A percentile compares a stretch with the other conserved stretches of the same genome.
These are phyloP conservation scores for Neonectria faginata DNA, from an alignment of 2,329 filamentous ascomycete genomes.

Conservation along the genomic window DNA sequence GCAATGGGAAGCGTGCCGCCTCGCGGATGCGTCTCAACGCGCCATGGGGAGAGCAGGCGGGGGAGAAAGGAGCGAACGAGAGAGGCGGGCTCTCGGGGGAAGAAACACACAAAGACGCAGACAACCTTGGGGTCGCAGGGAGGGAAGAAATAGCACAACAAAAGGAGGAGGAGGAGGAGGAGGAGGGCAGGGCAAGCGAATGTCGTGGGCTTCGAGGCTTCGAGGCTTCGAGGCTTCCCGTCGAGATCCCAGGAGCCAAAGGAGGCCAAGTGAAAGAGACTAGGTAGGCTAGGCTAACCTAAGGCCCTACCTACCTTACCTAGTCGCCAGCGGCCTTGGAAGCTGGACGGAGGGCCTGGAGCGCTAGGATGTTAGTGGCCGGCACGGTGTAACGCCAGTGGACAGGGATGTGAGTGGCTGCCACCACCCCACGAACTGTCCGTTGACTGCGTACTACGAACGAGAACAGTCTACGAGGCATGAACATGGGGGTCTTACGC, in stretches of 20 bases:
- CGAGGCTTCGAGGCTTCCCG: slow-evolving; percentile 41
- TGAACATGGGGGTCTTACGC: slow-evolving; percentile 10
- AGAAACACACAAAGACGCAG: slow-evolving; percentile 9
- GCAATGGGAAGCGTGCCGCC: slow-evolving; percentile 41
- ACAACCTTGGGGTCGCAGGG: not conserved
- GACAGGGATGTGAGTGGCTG: slow-evolving; percentile 38
- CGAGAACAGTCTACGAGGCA: slow-evolving; percentile 29
- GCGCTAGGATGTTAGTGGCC: slow-evolving; percentile 36
- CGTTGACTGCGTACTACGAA: slow-evolving; percentile 35
- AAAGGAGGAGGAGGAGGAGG: slow-evolving; percentile 13
- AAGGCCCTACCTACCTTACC: not conserved
- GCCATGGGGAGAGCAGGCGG: slow-evolving; percentile 39
- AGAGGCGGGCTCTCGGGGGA: slow-evolving; percentile 32
- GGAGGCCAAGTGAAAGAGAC: slow-evolving; percentile 25
- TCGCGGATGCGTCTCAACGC: slow-evolving; percentile 44
- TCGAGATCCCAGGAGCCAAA: slow-evolving; percentile 28
- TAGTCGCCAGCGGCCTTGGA: slow-evolving; percentile 33
- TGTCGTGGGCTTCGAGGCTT: slow-evolving; percentile 42
- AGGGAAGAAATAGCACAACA: slow-evolving; percentile 31
- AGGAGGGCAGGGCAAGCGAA: slow-evolving; percentile 31
- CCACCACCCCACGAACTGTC: slow-evolving; percentile 29
- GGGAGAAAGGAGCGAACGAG: slow-evolving; percentile 37
- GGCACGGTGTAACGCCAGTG: slow-evolving; percentile 46
- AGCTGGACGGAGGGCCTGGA: slow-evolving; percentile 15
- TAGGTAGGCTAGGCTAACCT: slow-evolving; percentile 20